Evolutionary conservation across 169 alveolate species (phyloP), one percentile per base, ranked within the genome.

Genomic region (Eimeria praecox): DNA sequence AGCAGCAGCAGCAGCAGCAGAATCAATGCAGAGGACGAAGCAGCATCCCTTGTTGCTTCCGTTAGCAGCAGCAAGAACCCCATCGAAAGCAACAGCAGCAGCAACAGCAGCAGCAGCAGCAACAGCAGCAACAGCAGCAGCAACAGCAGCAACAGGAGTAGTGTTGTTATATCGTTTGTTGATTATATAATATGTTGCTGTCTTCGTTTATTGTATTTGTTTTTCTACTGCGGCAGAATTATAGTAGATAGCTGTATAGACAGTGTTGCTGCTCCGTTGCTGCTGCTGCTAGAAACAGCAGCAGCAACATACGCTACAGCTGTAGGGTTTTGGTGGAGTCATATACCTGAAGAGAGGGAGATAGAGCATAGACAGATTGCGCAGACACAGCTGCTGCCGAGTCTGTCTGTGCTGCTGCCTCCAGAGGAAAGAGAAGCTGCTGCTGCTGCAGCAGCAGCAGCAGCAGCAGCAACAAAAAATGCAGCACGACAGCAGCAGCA

Each of bases 341-440:
- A 77, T 27, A 92, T 97, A 42, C 98, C 98, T 22, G 98, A 97
- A 86, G 86, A 95, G 59, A 69, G 98, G 69, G 98, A 97, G 64
- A 85, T 97, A 30, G 97, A 97, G 46, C 98, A 97, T 88, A 95
- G 98, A 33, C 86, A 94, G 62, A 97, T 97, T 20, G 96, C 97
- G 18, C 46, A 97, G 33, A 83, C 98, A 40, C 98, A 97, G 88
- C 73, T 88, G 88, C 49, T 95, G 46, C 88, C 95, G 6, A 62
- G 95, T n/a, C 80, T 95, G 27, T 40, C 82, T 24, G 89, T 46
- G 20, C 80, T 95, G 64, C 75, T 95, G 71, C 97, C 97, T 8
- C 92, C 88, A 8, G 96, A 71, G 20, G 92, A 27, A 4, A 85
- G 56, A 22, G 92, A 85, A 33, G 92, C 78, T 18, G 54, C 91